A percentile compares a stretch with the other conserved stretches of the same genome.
Conservation (phyloP, 1,139 yeast genomes). For the Diutina pseudorugosa region DNA sequence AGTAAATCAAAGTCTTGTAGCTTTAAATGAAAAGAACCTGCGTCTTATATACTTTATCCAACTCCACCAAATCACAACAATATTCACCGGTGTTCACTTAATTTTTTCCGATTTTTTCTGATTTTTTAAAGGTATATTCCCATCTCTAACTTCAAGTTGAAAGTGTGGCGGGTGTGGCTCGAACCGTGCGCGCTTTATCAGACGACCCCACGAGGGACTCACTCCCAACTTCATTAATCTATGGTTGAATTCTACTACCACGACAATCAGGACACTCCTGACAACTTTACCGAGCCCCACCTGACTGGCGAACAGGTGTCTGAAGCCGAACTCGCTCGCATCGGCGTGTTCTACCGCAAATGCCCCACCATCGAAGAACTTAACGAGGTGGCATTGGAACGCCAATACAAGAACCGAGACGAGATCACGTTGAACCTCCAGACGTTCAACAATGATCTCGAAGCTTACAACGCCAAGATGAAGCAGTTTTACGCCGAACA, state of each 20-base stretch:
- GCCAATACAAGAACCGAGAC: slow-evolving; percentile 77
- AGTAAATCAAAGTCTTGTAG: no score
- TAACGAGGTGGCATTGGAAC: slow-evolving; percentile 50
- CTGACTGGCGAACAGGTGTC: slow-evolving; percentile 53
- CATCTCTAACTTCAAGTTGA: no score
- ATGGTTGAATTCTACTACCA: slow-evolving; percentile 56
- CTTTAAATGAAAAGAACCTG: no score
- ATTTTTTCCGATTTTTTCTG: no score
- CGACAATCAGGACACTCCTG: slow-evolving; percentile 50
- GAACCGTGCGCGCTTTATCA: neutral
- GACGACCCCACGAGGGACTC: neutral
- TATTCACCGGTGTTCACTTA: no score
- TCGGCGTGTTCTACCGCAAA: slow-evolving; percentile 65
- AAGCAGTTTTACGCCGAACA: slow-evolving; percentile 73
- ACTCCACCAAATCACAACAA: no score
- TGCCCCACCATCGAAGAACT: slow-evolving; percentile 45
- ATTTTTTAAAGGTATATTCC: no score
- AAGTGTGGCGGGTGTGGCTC: neutral
- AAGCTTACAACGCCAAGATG: slow-evolving; percentile 52
- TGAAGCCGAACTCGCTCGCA: slow-evolving; percentile 31
- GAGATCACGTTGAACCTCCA: slow-evolving; percentile 47
- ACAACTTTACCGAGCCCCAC: slow-evolving; percentile 61
- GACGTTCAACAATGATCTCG: slow-evolving; percentile 51
- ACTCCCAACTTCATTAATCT: neutral
- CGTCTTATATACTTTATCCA: no score